Conservation (phyloP, 1,284 basidiomycete genomes). For the Pseudomicrostroma phylloplanum region DNA sequence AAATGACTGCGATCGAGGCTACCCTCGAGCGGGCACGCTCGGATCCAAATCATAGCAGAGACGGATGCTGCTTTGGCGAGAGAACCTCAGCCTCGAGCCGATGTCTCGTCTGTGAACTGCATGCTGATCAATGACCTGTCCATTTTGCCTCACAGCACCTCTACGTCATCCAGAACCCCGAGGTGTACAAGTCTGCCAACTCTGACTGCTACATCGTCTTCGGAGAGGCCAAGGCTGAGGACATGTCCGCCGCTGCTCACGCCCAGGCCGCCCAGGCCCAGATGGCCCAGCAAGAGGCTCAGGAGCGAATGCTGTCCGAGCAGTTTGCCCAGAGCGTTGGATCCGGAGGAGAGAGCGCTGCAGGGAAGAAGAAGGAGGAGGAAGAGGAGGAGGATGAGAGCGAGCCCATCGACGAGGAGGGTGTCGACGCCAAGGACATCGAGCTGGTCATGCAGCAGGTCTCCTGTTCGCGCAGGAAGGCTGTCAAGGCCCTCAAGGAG, state of each 20-base stretch:
- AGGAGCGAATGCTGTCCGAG: constrained; percentile 62
- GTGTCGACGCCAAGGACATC: constrained; percentile 78
- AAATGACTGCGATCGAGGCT: too few relatives aligned
- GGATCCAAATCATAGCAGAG: too few relatives aligned
- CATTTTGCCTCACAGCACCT: constrained; percentile 60
- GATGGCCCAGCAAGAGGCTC: constrained; percentile 57
- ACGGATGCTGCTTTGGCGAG: too few relatives aligned
- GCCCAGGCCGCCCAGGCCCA: constrained; percentile 72
- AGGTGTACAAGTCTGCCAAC: constrained; percentile 95
- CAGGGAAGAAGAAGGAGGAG: constrained; percentile 20
- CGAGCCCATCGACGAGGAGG: constrained; percentile 52
- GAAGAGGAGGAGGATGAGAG: constrained; percentile 51
- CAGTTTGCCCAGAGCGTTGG: constrained; percentile 30
- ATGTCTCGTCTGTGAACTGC: too few relatives aligned
- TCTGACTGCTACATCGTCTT: constrained; percentile 99
- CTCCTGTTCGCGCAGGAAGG: constrained; percentile 48
- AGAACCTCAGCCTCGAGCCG: too few relatives aligned
- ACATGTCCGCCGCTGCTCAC: constrained; percentile 79
- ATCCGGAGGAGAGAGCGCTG: neutral
- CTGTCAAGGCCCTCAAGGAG: constrained; percentile 50
- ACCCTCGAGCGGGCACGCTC: too few relatives aligned
- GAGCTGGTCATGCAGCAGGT: constrained; percentile 84
- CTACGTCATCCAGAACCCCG: constrained; percentile 85
- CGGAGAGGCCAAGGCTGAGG: constrained; percentile 94
- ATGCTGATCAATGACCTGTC: too few relatives aligned